These are phyloP conservation scores for Penicillium occitanis DNA, from an alignment of 2,329 filamentous ascomycete genomes.

Conservation along the genomic window DNA sequence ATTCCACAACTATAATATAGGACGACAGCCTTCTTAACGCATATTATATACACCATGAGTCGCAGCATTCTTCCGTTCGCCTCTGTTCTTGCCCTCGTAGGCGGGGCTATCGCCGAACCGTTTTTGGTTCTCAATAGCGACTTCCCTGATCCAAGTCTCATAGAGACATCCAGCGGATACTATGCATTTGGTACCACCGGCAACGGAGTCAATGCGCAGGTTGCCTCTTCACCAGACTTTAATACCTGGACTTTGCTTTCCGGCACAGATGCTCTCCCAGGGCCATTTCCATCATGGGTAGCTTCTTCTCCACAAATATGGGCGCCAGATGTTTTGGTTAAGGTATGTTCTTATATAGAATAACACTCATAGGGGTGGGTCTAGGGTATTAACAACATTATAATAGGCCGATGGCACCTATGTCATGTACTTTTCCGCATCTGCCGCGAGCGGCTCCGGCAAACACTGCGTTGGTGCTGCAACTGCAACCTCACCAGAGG, in stretches of 20 bases:
- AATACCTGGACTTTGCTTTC: slow-evolving; percentile 49
- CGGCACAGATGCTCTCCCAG: slow-evolving; percentile 53
- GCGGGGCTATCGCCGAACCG: slow-evolving; percentile 23
- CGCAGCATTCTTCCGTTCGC: not conserved
- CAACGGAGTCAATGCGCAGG: slow-evolving; percentile 53
- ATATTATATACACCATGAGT: slow-evolving; percentile 3
- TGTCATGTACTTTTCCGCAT: slow-evolving; percentile 59
- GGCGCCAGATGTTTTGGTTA: slow-evolving; percentile 58
- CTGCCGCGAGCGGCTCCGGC: slow-evolving; percentile 35
- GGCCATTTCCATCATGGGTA: slow-evolving; percentile 51
- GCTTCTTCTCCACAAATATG: slow-evolving; percentile 50
- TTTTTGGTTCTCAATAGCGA: slow-evolving; percentile 38
- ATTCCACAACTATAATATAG: not conserved
- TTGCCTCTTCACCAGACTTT: slow-evolving; percentile 51
- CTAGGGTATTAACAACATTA: not conserved
- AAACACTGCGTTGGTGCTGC: slow-evolving; percentile 60
- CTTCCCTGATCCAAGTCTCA: slow-evolving; percentile 57
- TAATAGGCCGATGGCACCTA: slow-evolving; percentile 44
- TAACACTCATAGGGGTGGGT: not conserved
- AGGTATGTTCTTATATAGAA: slow-evolving; percentile 30
- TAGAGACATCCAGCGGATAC: slow-evolving; percentile 51
- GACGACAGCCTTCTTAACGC: not conserved
- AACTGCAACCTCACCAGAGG: slow-evolving; percentile 45
- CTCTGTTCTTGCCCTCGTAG: not conserved
- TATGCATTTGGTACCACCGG: slow-evolving; percentile 57